Evolutionary conservation across 2,329 filamentous ascomycete species (phyloP), one percentile per base, ranked within the genome.

Genomic region (Pseudogymnoascus sp.): DNA sequence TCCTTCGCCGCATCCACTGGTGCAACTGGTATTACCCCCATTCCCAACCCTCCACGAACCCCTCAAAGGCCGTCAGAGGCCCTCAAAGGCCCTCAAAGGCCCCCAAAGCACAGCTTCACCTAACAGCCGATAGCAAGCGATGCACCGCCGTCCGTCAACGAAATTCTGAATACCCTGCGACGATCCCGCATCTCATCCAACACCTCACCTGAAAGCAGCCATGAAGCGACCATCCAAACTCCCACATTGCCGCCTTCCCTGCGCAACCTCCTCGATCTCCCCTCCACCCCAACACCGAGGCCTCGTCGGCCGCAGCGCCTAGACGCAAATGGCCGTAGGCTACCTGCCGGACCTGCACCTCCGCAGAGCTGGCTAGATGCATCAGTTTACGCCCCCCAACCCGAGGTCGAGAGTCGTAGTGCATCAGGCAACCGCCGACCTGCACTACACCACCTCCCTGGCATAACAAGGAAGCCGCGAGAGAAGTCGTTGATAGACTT

Each of bases 231-330:
- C 62, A 37, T 58, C 64, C 65, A 64, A 21, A 61, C 67, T 33
- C 82, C 81, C n/a, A 85, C 80, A 63, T 77, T 87, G 2, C 84
- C 83, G 60, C 84, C 84, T 4, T 74, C 78, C 60, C 79, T 87
- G 67, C 80, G 82, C 63, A 77, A 81, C 64, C 80, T 87, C 63
- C 79, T 87, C 60, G 79, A 83, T 67, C 78, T 85, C 62, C 82
- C 82, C 63, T 82, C 85, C 68, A 80, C 80, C 29, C 82, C 82
- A 25, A 71, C 77, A 8, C 82, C 81, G 29, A 71, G 72, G 27
- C 81, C 82, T 27, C 77, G 82, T 52, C 60, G 59, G 21, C 64
- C 66, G 60, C 59, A 64, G 21, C 65, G 66, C 62, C 73, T 79
- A 42, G 80, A 81, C 67, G 71, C 71, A 13, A 72, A 75, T 68